Evolutionary conservation across 176 grass and related monocot genomes (phyloP), one percentile per base, ranked within the genome.

Genomic region (Tillandsia fasciculata): DNA sequence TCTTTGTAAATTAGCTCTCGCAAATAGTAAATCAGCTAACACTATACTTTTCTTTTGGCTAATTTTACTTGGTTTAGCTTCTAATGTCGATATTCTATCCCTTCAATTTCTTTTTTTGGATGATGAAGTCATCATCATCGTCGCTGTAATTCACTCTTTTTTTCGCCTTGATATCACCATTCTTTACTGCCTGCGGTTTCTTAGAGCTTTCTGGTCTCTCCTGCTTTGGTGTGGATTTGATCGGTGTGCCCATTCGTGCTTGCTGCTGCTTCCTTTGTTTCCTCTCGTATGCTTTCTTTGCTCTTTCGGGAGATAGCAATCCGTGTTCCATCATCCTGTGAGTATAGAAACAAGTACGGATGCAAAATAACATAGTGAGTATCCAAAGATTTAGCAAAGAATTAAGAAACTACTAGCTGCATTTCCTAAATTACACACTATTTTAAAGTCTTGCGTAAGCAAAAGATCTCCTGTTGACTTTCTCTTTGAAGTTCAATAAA

Each of bases 251-350:
- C 48, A 51, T 72, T 77, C 72, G 63, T 53, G 85, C 65, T 76
- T 92, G 89, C 51, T 85, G 83, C 69, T 78, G 86, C 54, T 80
- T 79, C 54, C 76, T 97, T 51, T 87, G 84, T 70, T 89, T 97
- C 69, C 66, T 92, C 24, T 97, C 93, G 13, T 81, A 92, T 74
- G 93, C 82, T 80, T 97, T 92, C 78, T 81, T 97, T 29, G 93
- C 84, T 70, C 73, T 92, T 74, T 97, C 93, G 0, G 81, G 81
- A 68, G 89, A 83, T 78, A 96, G 63, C 76, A 96, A 26, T n/a
- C 93, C 93, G 50, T 96, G 89, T 67, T 96, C 93, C 93, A 96
- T 96, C 73, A 96, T 90, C 93, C 93, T 96, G 75, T 72, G 33
- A 42, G 33, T 42, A 42, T 42, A 42, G 33, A 42, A 42, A 42